Conservation (phyloP, 164 flowering plant genomes). For the Vitis rupestris region DNA sequence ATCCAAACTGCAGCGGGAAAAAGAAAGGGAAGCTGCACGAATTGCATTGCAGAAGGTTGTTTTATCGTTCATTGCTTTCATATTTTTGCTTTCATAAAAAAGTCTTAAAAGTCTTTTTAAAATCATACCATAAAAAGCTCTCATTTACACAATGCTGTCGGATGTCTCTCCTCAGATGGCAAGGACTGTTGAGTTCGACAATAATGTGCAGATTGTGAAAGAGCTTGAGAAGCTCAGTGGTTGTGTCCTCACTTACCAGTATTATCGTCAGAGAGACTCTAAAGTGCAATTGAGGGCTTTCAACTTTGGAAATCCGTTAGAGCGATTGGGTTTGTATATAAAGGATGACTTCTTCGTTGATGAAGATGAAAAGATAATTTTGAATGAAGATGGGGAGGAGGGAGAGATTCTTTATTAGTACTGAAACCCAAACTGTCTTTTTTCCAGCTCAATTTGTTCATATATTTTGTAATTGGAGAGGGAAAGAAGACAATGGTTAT, state of each 20-base stretch:
- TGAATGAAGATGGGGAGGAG: conserved; percentile 42
- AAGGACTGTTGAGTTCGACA: conserved; percentile 62
- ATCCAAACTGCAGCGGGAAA: conserved; percentile 47
- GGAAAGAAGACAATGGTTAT: no score
- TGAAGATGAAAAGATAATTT: conserved; percentile 31
- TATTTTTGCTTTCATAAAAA: not conserved
- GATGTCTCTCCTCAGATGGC: conserved; percentile 44
- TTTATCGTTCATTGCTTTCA: not conserved
- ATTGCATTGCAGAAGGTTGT: conserved; percentile 60
- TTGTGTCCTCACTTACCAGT: not conserved
- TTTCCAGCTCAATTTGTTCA: no score
- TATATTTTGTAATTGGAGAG: no score
- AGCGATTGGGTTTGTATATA: conserved; percentile 36
- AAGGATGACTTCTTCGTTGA: conserved; percentile 24
- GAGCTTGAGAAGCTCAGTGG: conserved; percentile 51
- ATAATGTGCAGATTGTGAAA: conserved; percentile 36
- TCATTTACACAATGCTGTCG: not conserved
- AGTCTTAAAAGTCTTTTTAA: not conserved
- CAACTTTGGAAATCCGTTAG: conserved; percentile 18
- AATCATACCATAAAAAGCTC: not conserved
- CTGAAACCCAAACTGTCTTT: no score
- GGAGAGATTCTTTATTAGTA: conserved; percentile 39
- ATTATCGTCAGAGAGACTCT: not conserved
- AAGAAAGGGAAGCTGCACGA: conserved; percentile 80
- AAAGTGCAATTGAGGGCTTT: not conserved